Percentiles rank a stretch among this genome's conserved stretches.
These are phyloP conservation scores for Mimosa pudica DNA, from an alignment of 306 rosid genomes.

Conservation along the genomic window DNA sequence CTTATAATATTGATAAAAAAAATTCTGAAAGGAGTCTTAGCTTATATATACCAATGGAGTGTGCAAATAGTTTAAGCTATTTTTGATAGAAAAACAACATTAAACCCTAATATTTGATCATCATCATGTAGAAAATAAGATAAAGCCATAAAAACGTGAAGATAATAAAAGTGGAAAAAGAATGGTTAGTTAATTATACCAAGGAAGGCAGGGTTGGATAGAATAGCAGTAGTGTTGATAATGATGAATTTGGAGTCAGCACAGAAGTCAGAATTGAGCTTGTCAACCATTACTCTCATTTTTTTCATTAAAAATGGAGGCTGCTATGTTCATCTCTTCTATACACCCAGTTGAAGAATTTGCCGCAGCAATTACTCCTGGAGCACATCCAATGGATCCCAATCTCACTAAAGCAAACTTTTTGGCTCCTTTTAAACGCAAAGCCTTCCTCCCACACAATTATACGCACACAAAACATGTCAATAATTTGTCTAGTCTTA, in stretches of 20 bases:
- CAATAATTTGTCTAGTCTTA: neutral
- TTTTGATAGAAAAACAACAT: too few relatives aligned
- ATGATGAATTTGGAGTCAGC: neutral
- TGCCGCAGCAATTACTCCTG: neutral
- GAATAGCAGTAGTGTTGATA: neutral
- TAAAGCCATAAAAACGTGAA: too few relatives aligned
- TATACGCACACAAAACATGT: neutral
- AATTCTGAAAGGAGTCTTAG: too few relatives aligned
- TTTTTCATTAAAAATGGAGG: neutral
- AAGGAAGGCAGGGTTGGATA: neutral
- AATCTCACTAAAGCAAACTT: conserved; percentile 44
- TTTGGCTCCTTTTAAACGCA: conserved; percentile 53
- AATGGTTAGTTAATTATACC: neutral
- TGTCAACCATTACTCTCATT: neutral
- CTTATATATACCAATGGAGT: too few relatives aligned
- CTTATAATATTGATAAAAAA: too few relatives aligned
- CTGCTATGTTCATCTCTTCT: neutral
- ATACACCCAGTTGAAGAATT: neutral
- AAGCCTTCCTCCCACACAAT: conserved; percentile 4
- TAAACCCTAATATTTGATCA: too few relatives aligned
- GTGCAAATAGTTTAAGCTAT: too few relatives aligned
- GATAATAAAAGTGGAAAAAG: neutral
- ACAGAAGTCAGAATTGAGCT: neutral
- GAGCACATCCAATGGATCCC: conserved; percentile 46
- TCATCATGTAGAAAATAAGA: too few relatives aligned